These are phyloP conservation scores for Silene vulgaris DNA, from an alignment of 179 eudicot species.

Conservation along the genomic window DNA sequence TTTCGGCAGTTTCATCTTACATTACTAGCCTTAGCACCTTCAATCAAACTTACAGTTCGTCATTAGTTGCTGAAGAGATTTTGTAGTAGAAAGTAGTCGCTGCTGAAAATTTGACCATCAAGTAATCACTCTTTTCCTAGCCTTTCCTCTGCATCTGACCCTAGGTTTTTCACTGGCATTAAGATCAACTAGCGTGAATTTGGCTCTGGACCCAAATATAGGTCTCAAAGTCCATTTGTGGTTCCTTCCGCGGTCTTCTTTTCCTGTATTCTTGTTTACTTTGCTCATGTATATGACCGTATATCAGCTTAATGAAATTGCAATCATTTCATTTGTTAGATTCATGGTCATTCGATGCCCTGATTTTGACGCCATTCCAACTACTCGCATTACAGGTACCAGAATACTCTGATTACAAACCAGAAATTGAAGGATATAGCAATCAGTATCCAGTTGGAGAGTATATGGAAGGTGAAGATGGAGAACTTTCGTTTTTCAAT, in stretches of 20 bases:
- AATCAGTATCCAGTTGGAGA: slow-evolving; percentile 50
- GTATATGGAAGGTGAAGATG: slow-evolving; percentile 81
- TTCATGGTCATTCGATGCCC: background rate
- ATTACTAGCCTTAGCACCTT: background rate
- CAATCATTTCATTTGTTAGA: slow-evolving; percentile 5
- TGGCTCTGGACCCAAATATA: background rate
- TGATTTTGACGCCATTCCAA: background rate
- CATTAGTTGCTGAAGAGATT: background rate
- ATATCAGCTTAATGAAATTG: background rate
- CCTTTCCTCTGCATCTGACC: background rate
- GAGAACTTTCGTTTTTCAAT: slow-evolving; percentile 88
- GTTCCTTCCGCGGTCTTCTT: background rate
- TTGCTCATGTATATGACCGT: background rate
- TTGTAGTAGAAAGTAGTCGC: background rate
- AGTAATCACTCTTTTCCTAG: background rate
- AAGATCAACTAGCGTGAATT: background rate
- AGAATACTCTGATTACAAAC: slow-evolving; percentile 45
- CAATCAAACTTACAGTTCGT: background rate
- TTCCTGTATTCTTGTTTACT: background rate
- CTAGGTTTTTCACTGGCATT: background rate
- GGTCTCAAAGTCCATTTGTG: background rate
- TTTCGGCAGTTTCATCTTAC: background rate
- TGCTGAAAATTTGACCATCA: background rate
- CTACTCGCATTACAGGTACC: slow-evolving; percentile 36
- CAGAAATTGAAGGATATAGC: slow-evolving; percentile 44